phyloP scores from a whole-genome alignment of 495 filamentous ascomycete species.

The Neurospora pannonica region DNA sequence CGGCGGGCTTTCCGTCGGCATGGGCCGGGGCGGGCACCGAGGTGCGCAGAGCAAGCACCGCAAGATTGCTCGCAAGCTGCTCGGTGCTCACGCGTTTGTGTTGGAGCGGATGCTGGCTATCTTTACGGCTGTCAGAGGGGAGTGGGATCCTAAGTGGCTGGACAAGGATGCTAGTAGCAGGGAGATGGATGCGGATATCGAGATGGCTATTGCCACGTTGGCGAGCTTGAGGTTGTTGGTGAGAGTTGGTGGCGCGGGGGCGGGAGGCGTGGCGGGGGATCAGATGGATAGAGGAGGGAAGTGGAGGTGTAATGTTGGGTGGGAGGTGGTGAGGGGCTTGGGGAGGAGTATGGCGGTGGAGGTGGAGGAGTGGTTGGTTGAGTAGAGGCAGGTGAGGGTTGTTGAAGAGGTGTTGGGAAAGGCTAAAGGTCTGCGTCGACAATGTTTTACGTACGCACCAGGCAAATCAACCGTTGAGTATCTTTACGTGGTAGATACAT shows the following conservation, averaged over 20 bases:
- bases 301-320: constrained; percentile 67
- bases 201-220: constrained; percentile 70
- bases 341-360: constrained; percentile 63
- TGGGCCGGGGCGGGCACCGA: constrained; percentile 21
- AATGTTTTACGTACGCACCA: not conserved
- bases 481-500: not conserved
- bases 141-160: constrained; percentile 40
- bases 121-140: constrained; percentile 66
- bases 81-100: constrained; percentile 72
- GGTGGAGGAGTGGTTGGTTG: constrained; percentile 60
- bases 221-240: constrained; percentile 68
- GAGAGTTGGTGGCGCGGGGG: constrained; percentile 32
- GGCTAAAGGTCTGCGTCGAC: not conserved
- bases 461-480: not conserved
- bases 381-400: constrained; percentile 21
- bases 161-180: constrained; percentile 8
- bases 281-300: constrained; percentile 54
- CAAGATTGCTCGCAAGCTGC: constrained; percentile 59
- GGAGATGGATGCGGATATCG: constrained; percentile 50
- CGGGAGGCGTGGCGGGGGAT: constrained; percentile 32
- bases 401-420: not conserved
- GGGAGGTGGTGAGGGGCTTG: constrained; percentile 58
- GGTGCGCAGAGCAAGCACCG: constrained; percentile 48
- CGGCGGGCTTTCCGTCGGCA: constrained; percentile 14
- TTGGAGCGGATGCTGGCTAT: constrained; percentile 84